Percentiles rank a stretch among this genome's conserved stretches.
These are phyloP conservation scores for Thelephora aurantiotincta DNA, from an alignment of 768 basidiomycete species.

Conservation along the genomic window DNA sequence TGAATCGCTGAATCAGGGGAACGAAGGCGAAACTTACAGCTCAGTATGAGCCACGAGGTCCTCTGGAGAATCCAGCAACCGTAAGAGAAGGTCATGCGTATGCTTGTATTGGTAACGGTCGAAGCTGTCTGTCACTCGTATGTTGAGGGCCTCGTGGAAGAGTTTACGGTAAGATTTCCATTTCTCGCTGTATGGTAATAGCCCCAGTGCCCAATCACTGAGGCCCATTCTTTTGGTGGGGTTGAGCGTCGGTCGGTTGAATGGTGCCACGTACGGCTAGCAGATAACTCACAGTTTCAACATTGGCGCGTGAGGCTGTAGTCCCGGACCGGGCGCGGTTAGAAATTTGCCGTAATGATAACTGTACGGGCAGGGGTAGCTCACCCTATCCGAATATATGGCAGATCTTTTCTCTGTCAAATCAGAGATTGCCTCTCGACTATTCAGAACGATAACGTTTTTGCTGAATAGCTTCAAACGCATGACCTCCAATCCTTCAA, in stretches of 20 bases:
- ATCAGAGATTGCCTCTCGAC: too few species aligned
- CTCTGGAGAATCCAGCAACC: neutral
- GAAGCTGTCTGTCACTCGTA: neutral
- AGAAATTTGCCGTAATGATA: neutral
- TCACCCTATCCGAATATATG: neutral
- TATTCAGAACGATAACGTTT: conserved; percentile 7
- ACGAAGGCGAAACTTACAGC: conserved; percentile 1
- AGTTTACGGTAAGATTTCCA: neutral
- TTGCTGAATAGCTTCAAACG: conserved; percentile 9
- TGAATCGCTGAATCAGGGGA: too few species aligned
- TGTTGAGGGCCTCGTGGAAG: neutral
- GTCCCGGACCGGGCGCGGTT: neutral
- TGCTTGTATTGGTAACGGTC: too few species aligned
- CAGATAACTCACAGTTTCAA: too few species aligned
- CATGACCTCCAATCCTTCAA: too few species aligned
- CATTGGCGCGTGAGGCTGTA: neutral
- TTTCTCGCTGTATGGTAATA: neutral
- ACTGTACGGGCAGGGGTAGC: too few species aligned
- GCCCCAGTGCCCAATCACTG: neutral
- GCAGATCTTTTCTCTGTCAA: conserved; percentile 7
- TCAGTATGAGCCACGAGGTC: conserved; percentile 2
- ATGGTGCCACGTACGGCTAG: neutral
- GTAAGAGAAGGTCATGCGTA: too few species aligned
- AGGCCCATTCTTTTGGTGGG: neutral
- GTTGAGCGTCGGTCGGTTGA: too few species aligned